Evolutionary conservation across 2,329 filamentous ascomycete genomes (phyloP), one percentile per base, ranked within the genome.

Genomic region (Kalmusia sp.): DNA sequence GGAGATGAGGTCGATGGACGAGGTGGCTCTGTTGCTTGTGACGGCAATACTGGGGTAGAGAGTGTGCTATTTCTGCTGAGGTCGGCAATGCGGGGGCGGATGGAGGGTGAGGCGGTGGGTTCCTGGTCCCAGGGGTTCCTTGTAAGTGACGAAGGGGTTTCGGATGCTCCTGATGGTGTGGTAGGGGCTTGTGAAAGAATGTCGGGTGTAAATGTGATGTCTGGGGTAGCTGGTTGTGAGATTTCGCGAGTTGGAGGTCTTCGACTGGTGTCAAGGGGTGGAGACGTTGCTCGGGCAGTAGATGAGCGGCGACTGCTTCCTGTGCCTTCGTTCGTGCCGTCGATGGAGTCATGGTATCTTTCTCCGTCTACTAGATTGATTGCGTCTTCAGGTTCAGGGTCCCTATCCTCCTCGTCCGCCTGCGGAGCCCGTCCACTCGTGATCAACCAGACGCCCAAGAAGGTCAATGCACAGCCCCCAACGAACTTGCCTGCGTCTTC

Each of bases 371-470:
- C 57, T 4, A 80, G 68, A 44, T 74, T 67, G 49, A 80, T 78
- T 2, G 69, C 70, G 33, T 79, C 76, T 55, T 76, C 74, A 3
- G 74, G 67, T 37, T 78, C 75, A 15, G 70, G 61, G 7, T 70
- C 68, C 15, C 68, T 51, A 9, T 76, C 69, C 12, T 86, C 82
- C 3, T 85, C 82, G n/a, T 84, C 79, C 15, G 83, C 83, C 9
- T 80, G 77, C 12, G 75, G 77, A 45, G 84, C 79, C 62, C 93
- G 84, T 49, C 92, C 92, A 66, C 90, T 96, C 1, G 95, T 98
- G 68, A 99, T 97, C 62, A 97, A 84, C 76, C 95, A 98, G n/a
- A 99, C 95, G 8, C 95, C 95, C 54, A 93, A 87, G 73, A 99
- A 99, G 1, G 95, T 99, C 59, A 99, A 77, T 4, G 91, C 81